Base-by-base conservation (phyloP, 495 filamentous ascomycete species). In the Usnea hakonensis region DNA sequence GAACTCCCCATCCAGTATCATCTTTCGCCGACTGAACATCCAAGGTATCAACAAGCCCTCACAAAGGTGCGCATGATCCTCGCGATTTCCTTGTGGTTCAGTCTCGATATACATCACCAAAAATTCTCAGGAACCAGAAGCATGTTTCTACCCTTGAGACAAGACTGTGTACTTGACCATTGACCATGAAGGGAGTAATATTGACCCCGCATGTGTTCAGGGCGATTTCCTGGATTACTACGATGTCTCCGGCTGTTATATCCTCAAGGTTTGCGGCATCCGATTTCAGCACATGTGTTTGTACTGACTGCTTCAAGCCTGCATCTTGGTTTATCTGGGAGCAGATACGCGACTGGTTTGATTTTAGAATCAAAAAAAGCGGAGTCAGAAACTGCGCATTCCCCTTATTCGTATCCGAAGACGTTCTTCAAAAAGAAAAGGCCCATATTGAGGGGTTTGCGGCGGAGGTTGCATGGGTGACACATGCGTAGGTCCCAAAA, bases 391-490 rank as follows among this genome's bases (percentile, higher is more conserved):
- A 98, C 78, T 90, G 90, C 74, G 93, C 89, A 68, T 98, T 97
- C 74, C 94, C 93, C 48, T 84, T 97, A 75, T 97, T 98, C 74
- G 84, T 97, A 61, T 92, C 89, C 4, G 79, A 88, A 66, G 93
- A 92, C 76, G 90, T 92, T 14, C 77, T 99, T 67, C 84, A 97
- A 77, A 84, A 87, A 67, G 95, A 97, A 78, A 97, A 97, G 81
- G 89, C 90, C 63, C 95, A 98, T 71, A 87, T 98, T 60, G 92
- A 98, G 75, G 95, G 95, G 32, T 97, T 97, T 74, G 93, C 92
- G 60, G 91, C 94, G 56, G 94, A 99, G 75, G 87, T 99, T 64
- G 95, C 95, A 57, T 97, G 94, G 94, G 95, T 99, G 43, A 97
- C 95, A 36, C 90, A 94, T 75, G 92, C 90, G 86, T 91, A 81